Base-by-base conservation (phyloP, 2,329 filamentous ascomycete genomes). In the Coniochaeta hoffmannii region DNA sequence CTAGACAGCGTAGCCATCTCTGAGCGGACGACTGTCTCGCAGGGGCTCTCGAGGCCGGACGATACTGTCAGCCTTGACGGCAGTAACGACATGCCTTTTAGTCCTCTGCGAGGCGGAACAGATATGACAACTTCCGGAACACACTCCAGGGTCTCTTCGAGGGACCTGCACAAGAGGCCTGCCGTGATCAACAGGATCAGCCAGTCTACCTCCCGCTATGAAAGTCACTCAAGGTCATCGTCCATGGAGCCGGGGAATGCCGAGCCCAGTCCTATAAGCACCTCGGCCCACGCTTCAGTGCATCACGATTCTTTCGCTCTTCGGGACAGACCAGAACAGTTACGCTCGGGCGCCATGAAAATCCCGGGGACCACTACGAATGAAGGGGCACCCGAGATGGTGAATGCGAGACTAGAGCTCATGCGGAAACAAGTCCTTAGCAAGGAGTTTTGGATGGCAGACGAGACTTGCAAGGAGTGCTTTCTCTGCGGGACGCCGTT, bases 371-470 rank as follows among this genome's bases (percentile, higher is more conserved):
- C 81, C 1, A 79, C 77, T 14, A 72, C 73, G 10, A 79, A 78
- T 55, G 81, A 83, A 62, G 79, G 79, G 2, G 79, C 77, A 5
- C 78, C 80, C 2, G 82, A 83, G 57, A 74, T 76, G 51, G 82
- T 86, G 56, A 85, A 76, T 63, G 79, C 81, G 9, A 79, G 81
- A 55, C 72, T 87, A 7, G 83, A 83, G 52, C 86, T 88, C 62
- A 87, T 96, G 77, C 85, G 88, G 59, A 89, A 90, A 64, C 91
- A 93, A 65, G 86, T 99, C 8, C 74, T 97, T 49, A 96, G 89
- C 68, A 94, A 92, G 65, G 92, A 97, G 63, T 97, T 96, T 64
- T 97, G 93, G 94, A 99, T 99, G 94, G 89, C 91, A 57, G 94
- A 99, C 67, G 94, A 97, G 66, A 97, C 95, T 59, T 95, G 93